These are phyloP conservation scores for Balakata baccata DNA, from an alignment of 345 rosid genomes.

Conservation along the genomic window DNA sequence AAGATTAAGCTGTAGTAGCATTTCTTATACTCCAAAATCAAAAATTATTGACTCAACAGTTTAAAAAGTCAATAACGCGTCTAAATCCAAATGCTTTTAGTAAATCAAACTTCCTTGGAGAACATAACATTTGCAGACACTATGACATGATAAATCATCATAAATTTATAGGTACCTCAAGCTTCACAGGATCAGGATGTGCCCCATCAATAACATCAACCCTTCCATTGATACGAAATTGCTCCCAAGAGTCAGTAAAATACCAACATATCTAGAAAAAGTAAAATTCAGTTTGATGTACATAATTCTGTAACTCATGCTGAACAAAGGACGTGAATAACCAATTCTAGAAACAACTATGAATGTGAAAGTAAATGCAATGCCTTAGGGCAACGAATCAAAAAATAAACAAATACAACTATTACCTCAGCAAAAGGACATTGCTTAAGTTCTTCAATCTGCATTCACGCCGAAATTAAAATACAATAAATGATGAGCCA, in stretches of 20 bases:
- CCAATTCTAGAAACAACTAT: background rate
- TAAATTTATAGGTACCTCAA: conserved; percentile 44
- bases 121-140: background rate
- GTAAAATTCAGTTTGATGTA: background rate
- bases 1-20: background rate
- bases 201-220: conserved; percentile 66
- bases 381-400: background rate
- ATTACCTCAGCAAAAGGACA: conserved; percentile 78
- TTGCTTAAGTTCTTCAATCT: conserved; percentile 82
- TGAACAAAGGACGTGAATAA: background rate
- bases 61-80: background rate
- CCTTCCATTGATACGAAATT: conserved; percentile 76
- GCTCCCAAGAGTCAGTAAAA: conserved; percentile 87
- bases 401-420: too few species aligned
- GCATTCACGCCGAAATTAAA: conserved; percentile 21
- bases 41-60: background rate
- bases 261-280: conserved; percentile 72
- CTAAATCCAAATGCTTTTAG: background rate
- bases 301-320: background rate
- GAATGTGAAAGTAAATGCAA: background rate
- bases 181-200: conserved; percentile 54
- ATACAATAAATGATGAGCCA: background rate
- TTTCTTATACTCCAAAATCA: background rate
- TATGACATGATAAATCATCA: background rate
- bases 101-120: background rate